Evolutionary conservation across 1,284 basidiomycete genomes (phyloP).

Genomic region (Pseudozyma thailandica): DNA sequence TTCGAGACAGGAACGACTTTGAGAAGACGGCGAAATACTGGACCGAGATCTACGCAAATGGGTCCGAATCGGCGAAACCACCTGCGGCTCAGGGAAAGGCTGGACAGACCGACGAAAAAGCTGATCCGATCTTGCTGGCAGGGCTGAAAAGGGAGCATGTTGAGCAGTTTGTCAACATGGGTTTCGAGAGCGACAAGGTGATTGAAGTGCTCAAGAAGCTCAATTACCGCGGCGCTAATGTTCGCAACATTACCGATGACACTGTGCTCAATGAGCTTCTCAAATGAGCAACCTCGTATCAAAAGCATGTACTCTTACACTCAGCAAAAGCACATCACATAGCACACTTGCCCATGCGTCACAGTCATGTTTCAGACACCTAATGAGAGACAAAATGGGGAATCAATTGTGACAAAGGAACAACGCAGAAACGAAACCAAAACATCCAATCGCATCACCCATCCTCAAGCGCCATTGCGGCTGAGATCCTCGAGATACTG

Average conservation of each 20-base stretch:
- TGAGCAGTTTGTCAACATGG: slow-evolving; percentile 69
- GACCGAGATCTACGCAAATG: slow-evolving; percentile 69
- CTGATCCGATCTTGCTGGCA: slow-evolving; percentile 69
- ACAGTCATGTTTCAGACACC: too few relatives aligned
- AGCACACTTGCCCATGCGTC: not conserved
- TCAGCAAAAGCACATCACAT: slow-evolving; percentile 1
- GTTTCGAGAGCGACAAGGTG: slow-evolving; percentile 80
- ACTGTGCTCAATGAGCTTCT: slow-evolving; percentile 59
- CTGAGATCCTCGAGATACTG: slow-evolving; percentile 67
- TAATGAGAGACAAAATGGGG: not conserved
- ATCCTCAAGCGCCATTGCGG: slow-evolving; percentile 60
- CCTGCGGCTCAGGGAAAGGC: slow-evolving; percentile 56
- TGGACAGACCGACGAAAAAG: slow-evolving; percentile 43
- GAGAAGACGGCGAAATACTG: slow-evolving; percentile 93
- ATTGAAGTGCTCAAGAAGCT: slow-evolving; percentile 87
- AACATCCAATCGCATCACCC: not conserved
- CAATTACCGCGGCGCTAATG: slow-evolving; percentile 86
- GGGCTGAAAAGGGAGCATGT: slow-evolving; percentile 71
- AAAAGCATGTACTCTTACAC: slow-evolving; percentile 21
- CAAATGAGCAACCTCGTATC: slow-evolving; percentile 17
- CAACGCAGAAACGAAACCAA: not conserved
- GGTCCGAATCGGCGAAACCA: slow-evolving; percentile 42
- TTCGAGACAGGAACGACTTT: slow-evolving; percentile 85
- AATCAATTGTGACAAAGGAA: slow-evolving; percentile 15
- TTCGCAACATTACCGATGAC: slow-evolving; percentile 60